phyloP scores from a whole-genome alignment of 73 alveolate genomes.

The Paramecium octaurelia region DNA sequence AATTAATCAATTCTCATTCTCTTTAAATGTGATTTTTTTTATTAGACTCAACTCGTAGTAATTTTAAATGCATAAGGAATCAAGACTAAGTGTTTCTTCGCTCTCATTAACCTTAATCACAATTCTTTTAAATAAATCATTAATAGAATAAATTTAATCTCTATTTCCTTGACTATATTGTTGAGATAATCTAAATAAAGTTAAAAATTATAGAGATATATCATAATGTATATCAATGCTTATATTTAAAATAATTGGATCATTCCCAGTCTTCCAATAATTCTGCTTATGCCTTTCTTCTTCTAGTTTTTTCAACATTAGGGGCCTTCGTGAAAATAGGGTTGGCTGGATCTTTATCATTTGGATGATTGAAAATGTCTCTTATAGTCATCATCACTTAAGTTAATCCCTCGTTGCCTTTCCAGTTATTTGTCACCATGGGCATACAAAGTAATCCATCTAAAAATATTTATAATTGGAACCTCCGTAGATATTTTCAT shows the following conservation, averaged over 20 bases:
- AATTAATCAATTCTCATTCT: neutral
- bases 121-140: neutral
- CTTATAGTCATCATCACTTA: neutral
- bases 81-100: neutral
- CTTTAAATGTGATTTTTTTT: neutral
- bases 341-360: neutral
- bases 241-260: neutral
- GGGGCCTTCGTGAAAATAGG: neutral
- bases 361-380: neutral
- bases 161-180: neutral
- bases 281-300: neutral
- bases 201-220: neutral
- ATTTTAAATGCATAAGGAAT: neutral
- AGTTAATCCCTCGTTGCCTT: neutral
- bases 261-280: neutral
- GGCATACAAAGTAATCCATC: constrained; percentile 24
- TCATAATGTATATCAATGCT: neutral
- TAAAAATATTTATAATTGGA: neutral
- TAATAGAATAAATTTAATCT: neutral
- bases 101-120: neutral
- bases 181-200: no score
- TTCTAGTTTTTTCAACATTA: neutral
- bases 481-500: constrained; percentile 25
- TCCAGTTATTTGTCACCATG: neutral
- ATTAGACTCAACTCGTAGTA: neutral